These are phyloP conservation scores for Trichosporon sp. DNA, from an alignment of 1,284 basidiomycete species.

Conservation along the genomic window DNA sequence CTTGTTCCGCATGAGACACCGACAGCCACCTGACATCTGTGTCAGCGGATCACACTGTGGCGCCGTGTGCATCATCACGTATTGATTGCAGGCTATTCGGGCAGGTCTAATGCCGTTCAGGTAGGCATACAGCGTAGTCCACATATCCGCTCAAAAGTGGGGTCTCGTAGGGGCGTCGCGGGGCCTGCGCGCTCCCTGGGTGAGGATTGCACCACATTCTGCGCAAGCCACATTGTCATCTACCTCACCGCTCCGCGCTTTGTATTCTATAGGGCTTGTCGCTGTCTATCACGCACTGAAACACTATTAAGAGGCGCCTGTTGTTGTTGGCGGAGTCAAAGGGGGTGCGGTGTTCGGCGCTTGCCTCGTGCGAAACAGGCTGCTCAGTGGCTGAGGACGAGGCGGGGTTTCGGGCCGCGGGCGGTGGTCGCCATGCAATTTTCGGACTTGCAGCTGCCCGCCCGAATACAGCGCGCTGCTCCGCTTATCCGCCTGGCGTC, in stretches of 20 bases:
- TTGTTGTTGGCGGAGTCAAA: background rate
- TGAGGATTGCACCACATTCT: conserved; percentile 11
- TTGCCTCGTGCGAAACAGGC: background rate
- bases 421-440: background rate
- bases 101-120: background rate
- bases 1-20: background rate
- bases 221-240: conserved; percentile 9
- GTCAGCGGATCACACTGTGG: conserved; percentile 3
- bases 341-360: background rate
- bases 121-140: background rate
- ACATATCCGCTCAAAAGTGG: conserved; percentile 1
- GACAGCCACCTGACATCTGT: conserved; percentile 2
- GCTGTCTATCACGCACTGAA: background rate
- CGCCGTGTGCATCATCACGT: background rate
- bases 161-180: background rate
- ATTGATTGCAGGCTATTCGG: background rate
- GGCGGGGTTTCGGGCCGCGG: background rate
- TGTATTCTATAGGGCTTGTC: background rate
- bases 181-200: background rate
- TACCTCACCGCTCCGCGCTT: conserved; percentile 1
- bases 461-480: background rate
- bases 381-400: background rate
- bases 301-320: conserved; percentile 1
- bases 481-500: background rate
- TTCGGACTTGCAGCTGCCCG: background rate